Base-by-base conservation (phyloP, 2,329 filamentous ascomycete species). In the Mariannaea elegans region DNA sequence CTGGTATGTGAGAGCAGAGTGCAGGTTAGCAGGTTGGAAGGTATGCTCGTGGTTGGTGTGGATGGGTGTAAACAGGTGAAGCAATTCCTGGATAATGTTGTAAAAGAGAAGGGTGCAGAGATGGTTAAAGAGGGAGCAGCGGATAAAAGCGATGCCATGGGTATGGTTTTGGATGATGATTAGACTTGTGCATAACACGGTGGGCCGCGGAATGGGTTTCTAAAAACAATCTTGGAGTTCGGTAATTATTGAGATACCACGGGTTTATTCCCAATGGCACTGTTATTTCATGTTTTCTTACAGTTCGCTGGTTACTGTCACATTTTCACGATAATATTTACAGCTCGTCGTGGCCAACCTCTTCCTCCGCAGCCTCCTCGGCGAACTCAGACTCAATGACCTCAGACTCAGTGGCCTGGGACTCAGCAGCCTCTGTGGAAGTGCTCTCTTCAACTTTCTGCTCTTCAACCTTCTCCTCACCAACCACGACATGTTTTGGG, bases 1-100 rank as follows among this genome's bases (percentile, higher is more conserved):
- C 78, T 97, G 64, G 85, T 94, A 12, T 91, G 96, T 83, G 95
- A 98, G 82, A 95, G 90, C 54, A 87, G 92, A 46, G 89, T 97
- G n/a, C 91, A 96, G 76, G 87, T 91, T 64, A 84, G 84, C 58
- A 85, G 93, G 57, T 74, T 98, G 60, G 94, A 99, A 79, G 91
- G 91, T 1, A 97, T 99, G 94, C 80, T 99, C 68, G 93, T 92
- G 0, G 93, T 97, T 1, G 94, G 91, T 0, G 88, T 97, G 47
- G 94, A 97, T 74, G 95, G 94, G 5, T 98, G 94, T 76, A 93
- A 90, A 77, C 90, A 94, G 73, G 88, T 98, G 36, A 85, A 92
- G 64, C 84, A 87, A 66, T 90, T 97, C 48, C 74, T 99, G 70
- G 94, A 98, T 75, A 82, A 83, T 7, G 89, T 96, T 13, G 89